Conservation (phyloP, 2,329 filamentous ascomycete species). For the Cercospora sojina region DNA sequence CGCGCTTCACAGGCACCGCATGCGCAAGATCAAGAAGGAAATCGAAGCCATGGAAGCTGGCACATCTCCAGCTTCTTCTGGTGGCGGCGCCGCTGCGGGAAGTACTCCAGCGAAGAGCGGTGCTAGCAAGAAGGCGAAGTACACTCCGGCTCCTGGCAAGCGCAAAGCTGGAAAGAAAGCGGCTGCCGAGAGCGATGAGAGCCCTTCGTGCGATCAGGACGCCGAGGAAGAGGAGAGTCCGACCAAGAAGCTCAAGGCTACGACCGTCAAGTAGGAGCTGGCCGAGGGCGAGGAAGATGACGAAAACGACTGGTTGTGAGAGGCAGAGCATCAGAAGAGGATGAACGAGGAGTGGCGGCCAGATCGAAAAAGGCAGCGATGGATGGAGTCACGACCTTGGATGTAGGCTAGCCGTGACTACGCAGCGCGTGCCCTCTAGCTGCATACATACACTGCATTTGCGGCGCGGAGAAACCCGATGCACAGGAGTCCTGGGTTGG, state of each 20-base stretch:
- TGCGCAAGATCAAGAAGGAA: slow-evolving; percentile 8
- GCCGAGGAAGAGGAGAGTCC: slow-evolving; percentile 7
- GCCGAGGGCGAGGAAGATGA: background rate
- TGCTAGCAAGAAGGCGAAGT: slow-evolving; percentile 5
- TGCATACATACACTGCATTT: background rate
- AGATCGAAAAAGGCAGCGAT: background rate
- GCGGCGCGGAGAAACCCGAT: background rate
- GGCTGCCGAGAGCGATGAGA: background rate
- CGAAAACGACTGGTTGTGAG: background rate
- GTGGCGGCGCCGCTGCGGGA: background rate
- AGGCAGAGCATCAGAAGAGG: background rate
- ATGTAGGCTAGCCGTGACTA: background rate
- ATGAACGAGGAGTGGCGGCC: background rate
- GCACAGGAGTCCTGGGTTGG: background rate
- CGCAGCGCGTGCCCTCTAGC: background rate
- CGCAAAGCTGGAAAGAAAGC: slow-evolving; percentile 2
- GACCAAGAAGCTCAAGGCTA: slow-evolving; percentile 7
- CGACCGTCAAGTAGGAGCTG: slow-evolving; percentile 5
- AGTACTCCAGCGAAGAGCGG: slow-evolving; percentile 8
- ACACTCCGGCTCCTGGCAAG: slow-evolving; percentile 2
- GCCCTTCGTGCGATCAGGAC: background rate
- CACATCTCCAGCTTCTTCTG: background rate
- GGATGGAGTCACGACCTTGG: background rate
- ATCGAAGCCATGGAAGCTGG: background rate
- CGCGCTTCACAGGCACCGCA: slow-evolving; percentile 1